Evolutionary conservation across 1,284 basidiomycete species (phyloP).

Genomic region (Marasmius oreades): DNA sequence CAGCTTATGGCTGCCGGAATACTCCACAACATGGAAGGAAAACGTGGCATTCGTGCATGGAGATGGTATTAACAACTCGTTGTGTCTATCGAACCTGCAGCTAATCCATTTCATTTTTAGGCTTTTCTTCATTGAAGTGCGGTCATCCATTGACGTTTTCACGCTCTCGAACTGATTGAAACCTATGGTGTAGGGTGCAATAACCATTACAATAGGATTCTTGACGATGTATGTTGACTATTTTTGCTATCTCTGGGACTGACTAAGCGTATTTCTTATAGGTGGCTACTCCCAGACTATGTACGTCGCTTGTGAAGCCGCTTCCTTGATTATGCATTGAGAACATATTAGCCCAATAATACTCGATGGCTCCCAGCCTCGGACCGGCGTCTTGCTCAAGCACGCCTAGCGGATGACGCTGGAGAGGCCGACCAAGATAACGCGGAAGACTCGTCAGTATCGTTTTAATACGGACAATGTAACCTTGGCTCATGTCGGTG

Average conservation of each 20-base stretch:
- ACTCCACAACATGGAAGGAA: slow-evolving; percentile 65
- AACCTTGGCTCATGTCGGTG: background rate
- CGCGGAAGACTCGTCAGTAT: slow-evolving; percentile 47
- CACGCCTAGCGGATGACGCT: slow-evolving; percentile 72
- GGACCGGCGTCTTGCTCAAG: slow-evolving; percentile 65
- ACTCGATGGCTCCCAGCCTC: slow-evolving; percentile 59
- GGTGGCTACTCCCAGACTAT: slow-evolving; percentile 54
- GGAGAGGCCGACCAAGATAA: slow-evolving; percentile 67
- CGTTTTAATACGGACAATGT: no score
- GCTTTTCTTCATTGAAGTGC: slow-evolving; percentile 62
- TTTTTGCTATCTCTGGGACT: background rate
- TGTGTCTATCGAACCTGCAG: background rate
- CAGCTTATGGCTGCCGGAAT: slow-evolving; percentile 71
- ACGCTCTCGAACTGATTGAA: background rate
- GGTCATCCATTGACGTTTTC: slow-evolving; percentile 7
- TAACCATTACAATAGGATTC: slow-evolving; percentile 55
- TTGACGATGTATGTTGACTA: slow-evolving; percentile 45
- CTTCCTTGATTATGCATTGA: background rate
- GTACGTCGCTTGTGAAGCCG: slow-evolving; percentile 27
- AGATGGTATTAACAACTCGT: slow-evolving; percentile 43
- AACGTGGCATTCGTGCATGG: slow-evolving; percentile 68
- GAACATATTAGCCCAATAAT: slow-evolving; percentile 48
- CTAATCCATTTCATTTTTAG: slow-evolving; percentile 23
- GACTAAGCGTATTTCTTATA: slow-evolving; percentile 18
- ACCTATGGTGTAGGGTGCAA: slow-evolving; percentile 40